Evolutionary conservation across 352 stramenopile species (phyloP).

Genomic region (Nothophytophthora sp.): DNA sequence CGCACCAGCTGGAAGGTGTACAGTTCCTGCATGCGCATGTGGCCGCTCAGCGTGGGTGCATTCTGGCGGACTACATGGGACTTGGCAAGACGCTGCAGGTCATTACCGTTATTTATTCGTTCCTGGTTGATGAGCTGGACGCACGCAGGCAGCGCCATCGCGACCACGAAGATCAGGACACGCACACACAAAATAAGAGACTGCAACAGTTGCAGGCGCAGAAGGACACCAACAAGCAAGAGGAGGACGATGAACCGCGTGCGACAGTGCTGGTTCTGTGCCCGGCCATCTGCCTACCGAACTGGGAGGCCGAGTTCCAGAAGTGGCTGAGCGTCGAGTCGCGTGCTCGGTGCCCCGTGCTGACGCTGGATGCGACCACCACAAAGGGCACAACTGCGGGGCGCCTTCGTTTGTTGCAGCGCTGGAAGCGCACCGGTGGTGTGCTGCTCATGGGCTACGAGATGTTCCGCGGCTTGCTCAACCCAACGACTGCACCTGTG

Average conservation of each 20-base stretch:
- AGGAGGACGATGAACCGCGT: constrained; percentile 11
- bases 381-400: constrained; percentile 54
- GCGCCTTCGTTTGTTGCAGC: constrained; percentile 60
- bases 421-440: constrained; percentile 75
- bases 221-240: neutral
- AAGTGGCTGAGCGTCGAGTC: constrained; percentile 92
- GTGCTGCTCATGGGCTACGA: constrained; percentile 90
- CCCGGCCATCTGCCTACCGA: constrained; percentile 96
- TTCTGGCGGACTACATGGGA: constrained; percentile 91
- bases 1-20: constrained; percentile 77
- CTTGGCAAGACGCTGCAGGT: constrained; percentile 90
- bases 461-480: constrained; percentile 87
- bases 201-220: neutral
- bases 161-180: neutral
- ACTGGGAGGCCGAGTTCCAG: constrained; percentile 97
- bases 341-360: constrained; percentile 52
- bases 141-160: constrained; percentile 7
- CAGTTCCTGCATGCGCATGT: constrained; percentile 71
- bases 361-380: constrained; percentile 60
- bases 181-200: neutral
- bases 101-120: constrained; percentile 85
- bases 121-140: constrained; percentile 56
- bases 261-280: constrained; percentile 91
- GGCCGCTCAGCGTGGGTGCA: constrained; percentile 60
- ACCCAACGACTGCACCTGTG: constrained; percentile 46